phyloP scores from a whole-genome alignment of 768 basidiomycete species.

The Agaricus sinodeliciosus region DNA sequence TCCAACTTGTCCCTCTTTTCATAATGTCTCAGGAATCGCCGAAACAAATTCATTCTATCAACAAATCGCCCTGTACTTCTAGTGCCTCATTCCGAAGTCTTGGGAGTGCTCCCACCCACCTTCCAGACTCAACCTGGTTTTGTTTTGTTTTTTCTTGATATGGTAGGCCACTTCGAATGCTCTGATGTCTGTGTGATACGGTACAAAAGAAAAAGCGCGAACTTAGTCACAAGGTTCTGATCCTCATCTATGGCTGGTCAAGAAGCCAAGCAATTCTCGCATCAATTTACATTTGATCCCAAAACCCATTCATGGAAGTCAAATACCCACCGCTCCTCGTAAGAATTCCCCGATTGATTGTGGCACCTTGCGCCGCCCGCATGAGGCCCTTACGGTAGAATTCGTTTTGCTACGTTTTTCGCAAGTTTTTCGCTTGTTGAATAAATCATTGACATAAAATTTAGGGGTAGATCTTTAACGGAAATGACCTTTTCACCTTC shows the following conservation, averaged over 20 bases:
- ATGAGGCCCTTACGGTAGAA: slow-evolving; percentile 5
- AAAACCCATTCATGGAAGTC: slow-evolving; percentile 17
- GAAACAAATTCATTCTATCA: slow-evolving; percentile 11
- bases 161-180: slow-evolving; percentile 18
- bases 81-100: slow-evolving; percentile 14
- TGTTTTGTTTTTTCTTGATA: no score
- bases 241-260: slow-evolving; percentile 13
- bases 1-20: neutral
- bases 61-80: slow-evolving; percentile 1
- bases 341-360: slow-evolving; percentile 27
- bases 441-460: no score
- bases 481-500: neutral
- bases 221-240: slow-evolving; percentile 23
- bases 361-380: slow-evolving; percentile 25
- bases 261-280: slow-evolving; percentile 21
- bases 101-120: slow-evolving; percentile 15
- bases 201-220: slow-evolving; percentile 18
- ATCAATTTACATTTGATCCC: slow-evolving; percentile 25
- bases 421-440: neutral
- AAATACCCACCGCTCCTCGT: slow-evolving; percentile 12
- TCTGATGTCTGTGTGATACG: slow-evolving; percentile 14
- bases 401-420: neutral
- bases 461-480: slow-evolving; percentile 1
- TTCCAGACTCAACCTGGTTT: slow-evolving; percentile 12
- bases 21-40: neutral